These are phyloP conservation scores for Torulaspora franciscae DNA, from an alignment of 805 yeast genomes.

Conservation along the genomic window DNA sequence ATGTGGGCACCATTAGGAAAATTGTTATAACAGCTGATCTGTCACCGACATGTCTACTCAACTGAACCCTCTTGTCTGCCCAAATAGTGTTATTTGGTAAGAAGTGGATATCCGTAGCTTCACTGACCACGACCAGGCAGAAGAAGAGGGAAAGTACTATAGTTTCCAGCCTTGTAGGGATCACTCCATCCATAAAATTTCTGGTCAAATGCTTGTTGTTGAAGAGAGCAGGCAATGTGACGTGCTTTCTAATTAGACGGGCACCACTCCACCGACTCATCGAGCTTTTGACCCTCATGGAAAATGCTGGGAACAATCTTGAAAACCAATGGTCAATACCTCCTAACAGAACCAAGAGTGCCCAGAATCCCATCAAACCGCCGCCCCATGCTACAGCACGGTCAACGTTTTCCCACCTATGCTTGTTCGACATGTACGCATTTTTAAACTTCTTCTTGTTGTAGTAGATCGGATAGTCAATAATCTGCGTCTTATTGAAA, in stretches of 20 bases:
- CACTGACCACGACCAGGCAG: conserved; percentile 17
- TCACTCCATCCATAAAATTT: conserved; percentile 11
- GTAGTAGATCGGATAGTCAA: conserved; percentile 38
- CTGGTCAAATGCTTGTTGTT: conserved; percentile 13
- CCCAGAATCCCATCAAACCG: conserved; percentile 48
- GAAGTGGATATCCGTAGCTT: conserved; percentile 15
- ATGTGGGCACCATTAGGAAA: conserved; percentile 49
- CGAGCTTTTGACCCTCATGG: conserved; percentile 32
- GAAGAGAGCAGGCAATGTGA: conserved; percentile 20
- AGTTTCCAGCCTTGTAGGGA: conserved; percentile 25
- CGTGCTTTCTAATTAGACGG: conserved; percentile 16
- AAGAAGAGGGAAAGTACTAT: conserved; percentile 17
- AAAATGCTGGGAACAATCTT: conserved; percentile 38
- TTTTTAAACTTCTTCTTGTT: conserved; percentile 25
- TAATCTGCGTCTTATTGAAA: conserved; percentile 35
- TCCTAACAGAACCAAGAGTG: conserved; percentile 39
- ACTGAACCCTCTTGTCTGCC: conserved; percentile 13
- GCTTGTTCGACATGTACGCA: conserved; percentile 24
- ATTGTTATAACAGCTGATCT: conserved; percentile 47
- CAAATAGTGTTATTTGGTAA: conserved; percentile 13
- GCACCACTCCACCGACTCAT: conserved; percentile 10
- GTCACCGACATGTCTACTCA: conserved; percentile 41
- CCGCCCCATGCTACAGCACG: conserved; percentile 44
- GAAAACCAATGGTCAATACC: conserved; percentile 41
- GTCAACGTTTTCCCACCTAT: conserved; percentile 34